phyloP scores from a whole-genome alignment of 2,329 filamentous ascomycete genomes.

The Huntiella abstrusa region DNA sequence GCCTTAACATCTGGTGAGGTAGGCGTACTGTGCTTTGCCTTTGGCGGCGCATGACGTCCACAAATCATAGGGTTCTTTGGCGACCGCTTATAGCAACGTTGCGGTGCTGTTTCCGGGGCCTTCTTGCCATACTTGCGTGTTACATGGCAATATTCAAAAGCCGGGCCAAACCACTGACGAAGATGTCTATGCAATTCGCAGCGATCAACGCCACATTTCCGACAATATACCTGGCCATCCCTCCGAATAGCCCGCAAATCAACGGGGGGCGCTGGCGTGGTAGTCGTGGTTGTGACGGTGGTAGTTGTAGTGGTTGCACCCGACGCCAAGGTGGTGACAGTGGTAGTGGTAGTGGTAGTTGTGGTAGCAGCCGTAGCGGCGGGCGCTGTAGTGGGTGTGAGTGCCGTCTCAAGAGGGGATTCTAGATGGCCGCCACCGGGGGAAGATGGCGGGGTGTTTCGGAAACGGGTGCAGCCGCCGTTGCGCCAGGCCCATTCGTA shows the following conservation, averaged over 20 bases:
- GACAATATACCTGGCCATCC: constrained; percentile 41
- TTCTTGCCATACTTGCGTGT: constrained; percentile 35
- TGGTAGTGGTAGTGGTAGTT: background rate
- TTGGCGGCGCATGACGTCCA: constrained; percentile 27
- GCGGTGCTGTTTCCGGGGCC: constrained; percentile 27
- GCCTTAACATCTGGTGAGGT: background rate
- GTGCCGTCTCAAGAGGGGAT: background rate
- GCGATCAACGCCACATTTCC: constrained; percentile 40
- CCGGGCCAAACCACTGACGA: constrained; percentile 37
- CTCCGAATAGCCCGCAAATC: constrained; percentile 30
- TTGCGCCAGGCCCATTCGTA: constrained; percentile 46
- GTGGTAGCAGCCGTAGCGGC: constrained; percentile 8
- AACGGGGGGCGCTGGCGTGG: constrained; percentile 9
- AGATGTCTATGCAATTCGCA: constrained; percentile 47
- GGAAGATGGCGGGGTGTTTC: constrained; percentile 2
- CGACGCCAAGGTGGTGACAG: background rate
- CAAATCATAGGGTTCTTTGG: constrained; percentile 39
- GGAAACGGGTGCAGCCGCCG: constrained; percentile 19
- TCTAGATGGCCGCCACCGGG: constrained; percentile 2
- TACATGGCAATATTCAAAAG: constrained; percentile 41
- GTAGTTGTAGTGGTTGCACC: constrained; percentile 7
- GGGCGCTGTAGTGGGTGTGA: constrained; percentile 3
- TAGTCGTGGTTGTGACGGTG: constrained; percentile 6
- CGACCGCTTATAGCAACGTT: constrained; percentile 39
- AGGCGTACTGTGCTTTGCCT: constrained; percentile 8